phyloP scores from a whole-genome alignment of 2,329 filamentous ascomycete species.

The Calonectria naviculata region DNA sequence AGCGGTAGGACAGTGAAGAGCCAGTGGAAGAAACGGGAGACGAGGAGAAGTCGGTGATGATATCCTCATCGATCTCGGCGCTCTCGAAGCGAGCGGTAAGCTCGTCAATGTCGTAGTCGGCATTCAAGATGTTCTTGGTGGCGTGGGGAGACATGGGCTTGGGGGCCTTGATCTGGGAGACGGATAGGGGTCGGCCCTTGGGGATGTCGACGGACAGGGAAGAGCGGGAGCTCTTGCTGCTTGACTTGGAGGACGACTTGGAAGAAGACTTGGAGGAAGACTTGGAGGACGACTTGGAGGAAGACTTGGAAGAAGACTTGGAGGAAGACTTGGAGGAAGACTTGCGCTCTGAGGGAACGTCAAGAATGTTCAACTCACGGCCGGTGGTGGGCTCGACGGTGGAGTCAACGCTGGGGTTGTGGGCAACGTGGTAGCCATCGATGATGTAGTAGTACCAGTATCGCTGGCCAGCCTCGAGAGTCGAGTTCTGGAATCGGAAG shows the following conservation, averaged over 20 bases:
- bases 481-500: conserved; percentile 92
- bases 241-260: conserved; percentile 50
- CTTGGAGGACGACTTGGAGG: conserved; percentile 45
- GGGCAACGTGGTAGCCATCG: conserved; percentile 97
- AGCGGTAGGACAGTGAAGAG: conserved; percentile 78
- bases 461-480: conserved; percentile 87
- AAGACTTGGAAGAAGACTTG: conserved; percentile 57
- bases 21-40: conserved; percentile 75
- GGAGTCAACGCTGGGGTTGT: conserved; percentile 91
- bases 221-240: conserved; percentile 51
- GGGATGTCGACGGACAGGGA: conserved; percentile 75
- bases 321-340: conserved; percentile 53
- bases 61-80: conserved; percentile 67
- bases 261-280: conserved; percentile 52
- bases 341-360: conserved; percentile 71
- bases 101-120: conserved; percentile 84
- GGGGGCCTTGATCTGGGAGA: conserved; percentile 90
- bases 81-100: conserved; percentile 80
- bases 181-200: conserved; percentile 88
- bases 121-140: conserved; percentile 86
- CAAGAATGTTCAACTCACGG: conserved; percentile 97
- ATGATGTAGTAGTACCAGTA: conserved; percentile 99
- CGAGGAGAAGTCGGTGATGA: conserved; percentile 64
- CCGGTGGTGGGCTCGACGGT: conserved; percentile 96
- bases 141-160: conserved; percentile 90